These are phyloP conservation scores for Neonectria faginata DNA, from an alignment of 2,329 filamentous ascomycete species.

Conservation along the genomic window DNA sequence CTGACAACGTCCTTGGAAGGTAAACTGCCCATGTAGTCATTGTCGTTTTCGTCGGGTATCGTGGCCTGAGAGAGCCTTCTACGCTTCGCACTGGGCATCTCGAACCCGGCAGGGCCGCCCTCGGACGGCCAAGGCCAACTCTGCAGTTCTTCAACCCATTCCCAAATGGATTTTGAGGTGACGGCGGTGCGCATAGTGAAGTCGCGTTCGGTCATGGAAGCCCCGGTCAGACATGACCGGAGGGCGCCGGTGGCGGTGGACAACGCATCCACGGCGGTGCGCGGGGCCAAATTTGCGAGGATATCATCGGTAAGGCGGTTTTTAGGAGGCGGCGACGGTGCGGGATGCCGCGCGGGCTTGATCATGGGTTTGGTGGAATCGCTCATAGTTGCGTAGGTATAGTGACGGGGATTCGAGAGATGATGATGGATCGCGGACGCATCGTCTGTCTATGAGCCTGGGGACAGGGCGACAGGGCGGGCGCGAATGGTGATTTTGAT, in stretches of 20 bases:
- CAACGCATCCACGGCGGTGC: slow-evolving; percentile 71
- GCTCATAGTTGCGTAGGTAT: slow-evolving; percentile 48
- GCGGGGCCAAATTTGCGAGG: slow-evolving; percentile 70
- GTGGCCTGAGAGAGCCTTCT: slow-evolving; percentile 52
- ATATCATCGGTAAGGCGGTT: slow-evolving; percentile 67
- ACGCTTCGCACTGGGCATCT: slow-evolving; percentile 57
- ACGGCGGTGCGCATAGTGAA: slow-evolving; percentile 78
- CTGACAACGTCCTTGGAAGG: slow-evolving; percentile 70
- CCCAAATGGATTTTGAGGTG: slow-evolving; percentile 76
- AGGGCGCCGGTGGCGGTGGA: slow-evolving; percentile 64
- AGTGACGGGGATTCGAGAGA: slow-evolving; percentile 35
- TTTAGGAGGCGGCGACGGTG: slow-evolving; percentile 58
- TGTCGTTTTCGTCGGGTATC: slow-evolving; percentile 39
- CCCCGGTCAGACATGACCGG: slow-evolving; percentile 70
- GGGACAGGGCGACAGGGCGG: slow-evolving; percentile 41
- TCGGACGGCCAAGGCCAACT: slow-evolving; percentile 68
- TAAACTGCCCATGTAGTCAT: slow-evolving; percentile 76
- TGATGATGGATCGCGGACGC: slow-evolving; percentile 39
- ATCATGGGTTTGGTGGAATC: slow-evolving; percentile 48
- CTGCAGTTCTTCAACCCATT: slow-evolving; percentile 80
- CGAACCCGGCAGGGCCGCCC: slow-evolving; percentile 65
- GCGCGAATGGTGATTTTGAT: slow-evolving; percentile 41
- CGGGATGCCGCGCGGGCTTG: slow-evolving; percentile 50
- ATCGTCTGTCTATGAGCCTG: slow-evolving; percentile 47
- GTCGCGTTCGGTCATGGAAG: slow-evolving; percentile 74